Base-by-base conservation (phyloP, 148 eudicot genomes). In the Limonium bicolor region DNA sequence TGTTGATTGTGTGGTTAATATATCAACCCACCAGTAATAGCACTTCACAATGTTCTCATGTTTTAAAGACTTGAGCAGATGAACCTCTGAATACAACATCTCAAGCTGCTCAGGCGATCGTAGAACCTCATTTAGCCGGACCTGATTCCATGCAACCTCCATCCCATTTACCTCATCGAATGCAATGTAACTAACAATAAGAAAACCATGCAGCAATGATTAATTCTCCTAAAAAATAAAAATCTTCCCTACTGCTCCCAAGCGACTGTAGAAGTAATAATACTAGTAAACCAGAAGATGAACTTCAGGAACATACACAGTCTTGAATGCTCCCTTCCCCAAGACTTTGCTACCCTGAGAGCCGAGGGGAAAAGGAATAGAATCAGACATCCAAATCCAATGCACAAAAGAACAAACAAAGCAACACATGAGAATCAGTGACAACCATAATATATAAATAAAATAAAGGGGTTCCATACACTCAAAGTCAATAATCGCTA, bases 251-350 rank as follows among this genome's bases (percentile, higher is more conserved):
- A n/a, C n/a, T n/a, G n/a, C n/a, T n/a, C n/a, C n/a, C n/a, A n/a
- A n/a, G n/a, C n/a, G n/a, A n/a, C n/a, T n/a, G n/a, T n/a, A n/a
- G n/a, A n/a, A n/a, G n/a, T n/a, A n/a, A n/a, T n/a, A n/a, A n/a
- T n/a, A n/a, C n/a, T n/a, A n/a, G n/a, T n/a, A n/a, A n/a, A n/a
- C n/a, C n/a, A n/a, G n/a, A n/a, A n/a, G n/a, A n/a, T 12, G 13
- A 27, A 22, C 12, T 23, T 51, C 49, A 69, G 61, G 65, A 65
- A 54, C 88, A 71, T 85, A 85, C 92, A 86, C 96, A 63, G 58
- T 78, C 76, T 86, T 86, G 77, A 65, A 81, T 61, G 96, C 93
- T 70, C 96, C 96, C 62, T 65, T 74, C 69, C 93, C 95, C 76
- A 86, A 66, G 55, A 78, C 59, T 64, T 86, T 92, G 67, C 64